Conservation (phyloP, 257 asterid species). For the Haberlea rhodopensis region DNA sequence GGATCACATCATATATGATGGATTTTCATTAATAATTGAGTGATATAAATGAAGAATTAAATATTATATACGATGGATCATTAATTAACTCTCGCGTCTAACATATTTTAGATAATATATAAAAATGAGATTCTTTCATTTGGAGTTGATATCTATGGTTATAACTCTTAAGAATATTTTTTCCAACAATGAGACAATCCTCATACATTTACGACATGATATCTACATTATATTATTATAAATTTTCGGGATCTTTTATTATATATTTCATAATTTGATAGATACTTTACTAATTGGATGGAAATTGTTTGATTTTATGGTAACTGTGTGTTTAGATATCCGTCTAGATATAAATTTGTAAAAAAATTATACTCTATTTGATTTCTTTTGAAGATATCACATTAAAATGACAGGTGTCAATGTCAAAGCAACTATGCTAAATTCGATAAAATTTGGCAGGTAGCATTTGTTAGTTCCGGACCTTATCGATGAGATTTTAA, state of each 20-base stretch:
- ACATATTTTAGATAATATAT: slow-evolving; percentile 20
- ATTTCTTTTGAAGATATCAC: no score
- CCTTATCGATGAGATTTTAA: no score
- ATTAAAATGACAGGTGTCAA: no score
- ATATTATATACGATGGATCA: no score
- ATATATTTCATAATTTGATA: slow-evolving; percentile 10
- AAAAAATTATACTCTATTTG: background rate
- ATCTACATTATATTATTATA: slow-evolving; percentile 22
- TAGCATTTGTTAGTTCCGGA: no score
- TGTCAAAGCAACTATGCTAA: no score
- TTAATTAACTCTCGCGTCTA: no score
- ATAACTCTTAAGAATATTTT: slow-evolving; percentile 23
- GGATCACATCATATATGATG: no score
- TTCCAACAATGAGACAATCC: background rate
- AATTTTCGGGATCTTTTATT: slow-evolving; percentile 25
- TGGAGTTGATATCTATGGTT: slow-evolving; percentile 26
- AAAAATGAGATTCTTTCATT: slow-evolving; percentile 28
- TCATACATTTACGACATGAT: slow-evolving; percentile 20
- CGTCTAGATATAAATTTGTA: background rate
- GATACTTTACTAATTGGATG: background rate
- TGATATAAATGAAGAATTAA: no score
- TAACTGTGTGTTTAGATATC: slow-evolving; percentile 10
- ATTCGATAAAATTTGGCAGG: no score
- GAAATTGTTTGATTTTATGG: background rate
- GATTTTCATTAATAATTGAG: no score